Evolutionary conservation across 305 asterid genomes (phyloP).

Genomic region (Fraxinus sp.): DNA sequence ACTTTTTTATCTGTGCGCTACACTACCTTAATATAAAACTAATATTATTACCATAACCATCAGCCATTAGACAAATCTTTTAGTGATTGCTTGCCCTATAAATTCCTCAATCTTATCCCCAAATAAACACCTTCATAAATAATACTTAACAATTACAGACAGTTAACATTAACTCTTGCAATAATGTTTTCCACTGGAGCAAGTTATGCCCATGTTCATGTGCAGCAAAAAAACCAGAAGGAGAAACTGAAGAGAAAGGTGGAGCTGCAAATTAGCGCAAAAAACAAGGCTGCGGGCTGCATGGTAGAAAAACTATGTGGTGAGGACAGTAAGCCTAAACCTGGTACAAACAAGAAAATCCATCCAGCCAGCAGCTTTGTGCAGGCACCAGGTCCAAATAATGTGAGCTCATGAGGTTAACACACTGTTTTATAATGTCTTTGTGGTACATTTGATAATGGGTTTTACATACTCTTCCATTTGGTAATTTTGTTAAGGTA

Average conservation of each 20-base stretch:
- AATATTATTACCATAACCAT: background rate
- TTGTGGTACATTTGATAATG: background rate
- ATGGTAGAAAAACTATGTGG: background rate
- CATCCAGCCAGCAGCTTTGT: background rate
- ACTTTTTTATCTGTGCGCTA: background rate
- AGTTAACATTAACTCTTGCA: background rate
- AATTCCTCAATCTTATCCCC: background rate
- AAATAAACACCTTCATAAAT: background rate
- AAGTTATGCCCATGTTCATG: slow-evolving; percentile 3
- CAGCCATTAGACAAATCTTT: background rate
- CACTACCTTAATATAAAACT: background rate
- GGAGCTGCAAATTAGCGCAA: background rate
- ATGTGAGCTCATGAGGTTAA: background rate
- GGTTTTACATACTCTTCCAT: background rate
- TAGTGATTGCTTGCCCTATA: background rate
- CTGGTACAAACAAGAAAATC: background rate
- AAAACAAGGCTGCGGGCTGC: background rate
- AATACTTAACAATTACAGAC: background rate
- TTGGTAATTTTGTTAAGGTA: too few species aligned
- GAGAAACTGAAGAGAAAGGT: slow-evolving; percentile 14
- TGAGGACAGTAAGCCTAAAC: background rate
- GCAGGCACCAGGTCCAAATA: background rate
- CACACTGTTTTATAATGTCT: background rate
- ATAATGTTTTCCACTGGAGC: background rate
- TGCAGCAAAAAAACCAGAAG: slow-evolving; percentile 7